A percentile compares a stretch with the other conserved stretches of the same genome.
phyloP scores from a whole-genome alignment of 2,329 filamentous ascomycete genomes.

The Cladosporium sp. region DNA sequence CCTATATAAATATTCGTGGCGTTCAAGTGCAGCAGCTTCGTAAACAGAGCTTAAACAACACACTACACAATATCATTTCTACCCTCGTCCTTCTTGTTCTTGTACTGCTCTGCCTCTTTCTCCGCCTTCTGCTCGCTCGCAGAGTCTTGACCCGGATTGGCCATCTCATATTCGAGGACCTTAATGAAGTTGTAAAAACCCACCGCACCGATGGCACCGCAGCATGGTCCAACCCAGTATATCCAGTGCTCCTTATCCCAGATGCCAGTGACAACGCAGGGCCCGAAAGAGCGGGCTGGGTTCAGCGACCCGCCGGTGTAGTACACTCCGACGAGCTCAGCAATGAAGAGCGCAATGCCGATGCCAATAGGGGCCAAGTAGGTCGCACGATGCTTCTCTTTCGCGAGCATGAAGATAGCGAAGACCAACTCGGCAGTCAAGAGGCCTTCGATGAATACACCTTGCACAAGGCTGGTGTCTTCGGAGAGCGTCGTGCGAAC shows the following conservation, averaged over 20 bases:
- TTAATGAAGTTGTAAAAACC: constrained; percentile 46
- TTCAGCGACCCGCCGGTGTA: constrained; percentile 41
- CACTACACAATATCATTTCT: background rate
- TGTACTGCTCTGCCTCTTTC: constrained; percentile 31
- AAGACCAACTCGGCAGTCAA: constrained; percentile 58
- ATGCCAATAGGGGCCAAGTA: constrained; percentile 67
- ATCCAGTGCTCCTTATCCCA: constrained; percentile 39
- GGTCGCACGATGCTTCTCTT: constrained; percentile 65
- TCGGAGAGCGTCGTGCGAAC: constrained; percentile 52
- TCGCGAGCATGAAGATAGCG: constrained; percentile 62
- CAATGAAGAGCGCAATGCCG: constrained; percentile 63
- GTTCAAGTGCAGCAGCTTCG: too few relatives aligned
- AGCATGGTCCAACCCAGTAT: constrained; percentile 37
- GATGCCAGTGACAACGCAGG: constrained; percentile 32
- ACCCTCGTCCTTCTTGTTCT: background rate
- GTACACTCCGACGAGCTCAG: constrained; percentile 44
- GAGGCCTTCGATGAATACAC: constrained; percentile 62
- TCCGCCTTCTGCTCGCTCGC: constrained; percentile 38
- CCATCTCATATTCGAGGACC: constrained; percentile 46
- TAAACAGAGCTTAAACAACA: background rate
- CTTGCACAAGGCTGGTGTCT: constrained; percentile 48
- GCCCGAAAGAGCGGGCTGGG: constrained; percentile 37
- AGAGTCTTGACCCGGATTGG: constrained; percentile 42
- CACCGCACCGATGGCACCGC: constrained; percentile 41
- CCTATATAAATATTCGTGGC: too few relatives aligned